Base-by-base conservation (phyloP, 768 basidiomycete genomes). In the Boletus subcaerulescens region DNA sequence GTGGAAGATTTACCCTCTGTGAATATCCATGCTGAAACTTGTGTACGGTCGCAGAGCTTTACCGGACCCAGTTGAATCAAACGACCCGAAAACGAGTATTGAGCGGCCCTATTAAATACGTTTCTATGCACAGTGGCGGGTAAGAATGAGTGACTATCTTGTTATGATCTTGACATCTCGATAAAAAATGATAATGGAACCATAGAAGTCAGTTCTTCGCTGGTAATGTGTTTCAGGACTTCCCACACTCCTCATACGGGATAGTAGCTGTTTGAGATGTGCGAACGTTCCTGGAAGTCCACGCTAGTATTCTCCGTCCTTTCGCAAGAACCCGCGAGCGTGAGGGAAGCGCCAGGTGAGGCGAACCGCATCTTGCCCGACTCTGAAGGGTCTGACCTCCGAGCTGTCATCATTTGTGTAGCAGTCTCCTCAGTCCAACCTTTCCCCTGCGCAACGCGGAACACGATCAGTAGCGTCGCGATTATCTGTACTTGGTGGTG, bases 401-500 rank as follows among this genome's bases (percentile, higher is more conserved):
- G 18, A 33, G 15, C 22, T 8, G 52, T 45, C 51, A 56, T 53
- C 6, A 56, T 32, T 15, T 32, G 26, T 18, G 45, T 46, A 12
- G 45, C n/a, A 3, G 52, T 56, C 1, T 55, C 39, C 20, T 36
- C 52, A 9, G 32, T 47, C 52, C 52, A 55, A 9, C 24, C 55
- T 46, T 55, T 55, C 15, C 52, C 52, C 20, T 55, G 55, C 10
- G 52, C 52, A 17, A 56, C 55, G 5, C 55, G 55, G n/a, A 56
- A 56, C 45, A 56, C 53, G n/a, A 56, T 56, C 0, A 56, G 39
- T 6, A 56, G 53, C 9, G 52, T 42, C n/a, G 55, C 39, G 20
- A 55, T 55, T 4, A 43, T 45, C 54, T 55, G 31, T 13, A 31
- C 13, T 12, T 14, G 33, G 8, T 5, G 6, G 38, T 39, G 38